Conservation (phyloP, 495 filamentous ascomycete species). For the Bacidia gigantensis region DNA sequence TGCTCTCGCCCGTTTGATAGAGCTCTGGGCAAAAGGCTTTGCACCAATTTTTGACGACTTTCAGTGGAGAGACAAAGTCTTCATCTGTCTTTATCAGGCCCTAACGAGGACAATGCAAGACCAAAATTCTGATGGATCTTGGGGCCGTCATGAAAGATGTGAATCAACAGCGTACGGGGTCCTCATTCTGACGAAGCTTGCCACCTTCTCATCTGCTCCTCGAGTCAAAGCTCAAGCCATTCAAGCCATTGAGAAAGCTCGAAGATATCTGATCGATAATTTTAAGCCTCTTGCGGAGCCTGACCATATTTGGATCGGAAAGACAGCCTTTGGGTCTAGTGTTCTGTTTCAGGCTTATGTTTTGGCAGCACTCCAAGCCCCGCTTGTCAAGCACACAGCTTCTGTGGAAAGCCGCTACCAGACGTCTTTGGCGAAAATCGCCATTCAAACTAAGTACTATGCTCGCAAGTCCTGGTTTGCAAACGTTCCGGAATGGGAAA, state of each 20-base stretch:
- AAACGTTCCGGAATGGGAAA: conserved; percentile 8
- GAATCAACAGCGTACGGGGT: conserved; percentile 14
- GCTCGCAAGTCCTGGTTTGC: conserved; percentile 10
- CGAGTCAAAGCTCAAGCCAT: conserved; percentile 7
- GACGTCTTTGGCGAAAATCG: conserved; percentile 8
- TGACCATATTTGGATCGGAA: conserved; percentile 13
- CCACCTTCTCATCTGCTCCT: conserved; percentile 11
- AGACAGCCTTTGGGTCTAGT: conserved; percentile 8
- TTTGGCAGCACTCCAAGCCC: conserved; percentile 12
- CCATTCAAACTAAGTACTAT: conserved; percentile 14
- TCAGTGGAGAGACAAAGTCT: conserved; percentile 10
- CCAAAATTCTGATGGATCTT: conserved; percentile 12
- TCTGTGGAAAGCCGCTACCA: conserved; percentile 14
- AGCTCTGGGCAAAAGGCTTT: conserved; percentile 10
- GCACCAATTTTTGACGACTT: conserved; percentile 7
- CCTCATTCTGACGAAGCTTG: conserved; percentile 9
- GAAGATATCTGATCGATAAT: conserved; percentile 5
- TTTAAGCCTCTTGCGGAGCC: conserved; percentile 7
- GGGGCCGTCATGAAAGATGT: conserved; percentile 8
- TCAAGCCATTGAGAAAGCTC: conserved; percentile 9
- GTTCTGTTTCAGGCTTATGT: conserved; percentile 12
- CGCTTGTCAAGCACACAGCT: background rate
- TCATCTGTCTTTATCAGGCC: conserved; percentile 16
- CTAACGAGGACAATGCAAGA: conserved; percentile 10
- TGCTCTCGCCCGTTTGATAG: conserved; percentile 7